phyloP scores from a whole-genome alignment of 345 rosid species.

The Dimocarpus longan region DNA sequence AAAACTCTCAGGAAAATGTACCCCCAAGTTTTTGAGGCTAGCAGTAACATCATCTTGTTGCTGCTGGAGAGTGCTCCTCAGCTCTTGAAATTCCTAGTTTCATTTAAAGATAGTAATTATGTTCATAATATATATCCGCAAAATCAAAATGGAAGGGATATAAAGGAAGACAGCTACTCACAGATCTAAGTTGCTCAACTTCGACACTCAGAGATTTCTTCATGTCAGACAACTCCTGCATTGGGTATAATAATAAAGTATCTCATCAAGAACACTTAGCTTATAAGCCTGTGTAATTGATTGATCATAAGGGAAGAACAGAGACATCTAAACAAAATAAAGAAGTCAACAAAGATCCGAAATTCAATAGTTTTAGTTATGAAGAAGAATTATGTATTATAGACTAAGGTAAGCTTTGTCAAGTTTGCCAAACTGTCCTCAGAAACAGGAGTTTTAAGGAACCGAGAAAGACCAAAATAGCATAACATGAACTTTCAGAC shows the following conservation, averaged over 20 bases:
- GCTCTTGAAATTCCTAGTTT: constrained; percentile 72
- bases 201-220: constrained; percentile 70
- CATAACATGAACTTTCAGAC: not conserved
- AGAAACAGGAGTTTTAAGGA: not conserved
- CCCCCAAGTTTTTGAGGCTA: constrained; percentile 72
- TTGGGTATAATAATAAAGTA: not conserved
- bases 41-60: constrained; percentile 79
- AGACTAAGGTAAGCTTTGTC: not conserved
- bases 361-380: constrained; percentile 5
- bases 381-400: not conserved
- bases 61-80: constrained; percentile 72
- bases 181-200: constrained; percentile 78
- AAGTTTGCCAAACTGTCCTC: not conserved
- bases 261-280: not conserved
- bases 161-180: constrained; percentile 35
- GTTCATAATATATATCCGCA: not conserved
- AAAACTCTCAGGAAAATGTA: constrained; percentile 27
- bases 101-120: not conserved
- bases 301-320: not conserved
- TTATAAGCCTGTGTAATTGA: not conserved
- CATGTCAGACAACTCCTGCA: constrained; percentile 76
- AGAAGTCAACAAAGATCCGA: not conserved
- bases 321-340: constrained; percentile 1
- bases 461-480: not conserved
- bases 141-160: not conserved